A percentile compares a stretch with the other conserved stretches of the same genome.
Evolutionary conservation across 805 yeast genomes (phyloP).

Genomic region (Kluyveromyces aestuarii): DNA sequence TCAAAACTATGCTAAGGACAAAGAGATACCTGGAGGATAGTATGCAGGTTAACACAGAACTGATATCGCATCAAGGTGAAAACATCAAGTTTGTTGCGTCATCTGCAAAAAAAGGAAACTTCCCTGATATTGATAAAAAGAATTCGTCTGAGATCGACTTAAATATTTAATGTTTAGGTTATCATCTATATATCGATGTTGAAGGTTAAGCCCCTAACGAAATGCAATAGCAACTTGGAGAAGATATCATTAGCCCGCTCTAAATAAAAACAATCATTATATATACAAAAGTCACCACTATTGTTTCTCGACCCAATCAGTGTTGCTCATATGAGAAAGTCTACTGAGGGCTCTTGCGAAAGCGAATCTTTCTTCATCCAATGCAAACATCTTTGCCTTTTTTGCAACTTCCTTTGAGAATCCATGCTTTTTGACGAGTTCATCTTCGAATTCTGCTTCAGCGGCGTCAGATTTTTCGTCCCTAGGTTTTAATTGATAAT

Average conservation of each 20-base stretch:
- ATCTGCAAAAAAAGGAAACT: constrained; percentile 26
- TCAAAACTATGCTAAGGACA: constrained; percentile 60
- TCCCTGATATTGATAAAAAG: not conserved
- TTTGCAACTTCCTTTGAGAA: constrained; percentile 63
- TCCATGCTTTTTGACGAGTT: constrained; percentile 65
- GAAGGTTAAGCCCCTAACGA: not conserved
- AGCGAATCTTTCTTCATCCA: constrained; percentile 94
- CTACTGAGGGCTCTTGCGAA: constrained; percentile 92
- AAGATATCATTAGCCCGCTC: not conserved
- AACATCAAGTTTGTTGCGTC: constrained; percentile 41
- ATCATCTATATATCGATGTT: not conserved
- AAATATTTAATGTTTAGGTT: not conserved
- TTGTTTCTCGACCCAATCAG: constrained; percentile 68
- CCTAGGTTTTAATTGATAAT: constrained; percentile 25
- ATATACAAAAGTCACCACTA: not conserved
- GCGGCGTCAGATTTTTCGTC: constrained; percentile 20
- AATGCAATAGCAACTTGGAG: not conserved
- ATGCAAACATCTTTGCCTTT: constrained; percentile 67
- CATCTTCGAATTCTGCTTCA: constrained; percentile 36
- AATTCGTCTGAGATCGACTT: not conserved
- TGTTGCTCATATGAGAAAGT: constrained; percentile 86
- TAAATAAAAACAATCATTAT: constrained; percentile 2
- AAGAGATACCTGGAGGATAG: constrained; percentile 36
- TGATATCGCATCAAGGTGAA: constrained; percentile 16
- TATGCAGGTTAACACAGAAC: constrained; percentile 23